Percentiles rank a stretch among this genome's conserved stretches.
phyloP scores from a whole-genome alignment of 805 yeast genomes.

The Wickerhamiella lipophila region DNA sequence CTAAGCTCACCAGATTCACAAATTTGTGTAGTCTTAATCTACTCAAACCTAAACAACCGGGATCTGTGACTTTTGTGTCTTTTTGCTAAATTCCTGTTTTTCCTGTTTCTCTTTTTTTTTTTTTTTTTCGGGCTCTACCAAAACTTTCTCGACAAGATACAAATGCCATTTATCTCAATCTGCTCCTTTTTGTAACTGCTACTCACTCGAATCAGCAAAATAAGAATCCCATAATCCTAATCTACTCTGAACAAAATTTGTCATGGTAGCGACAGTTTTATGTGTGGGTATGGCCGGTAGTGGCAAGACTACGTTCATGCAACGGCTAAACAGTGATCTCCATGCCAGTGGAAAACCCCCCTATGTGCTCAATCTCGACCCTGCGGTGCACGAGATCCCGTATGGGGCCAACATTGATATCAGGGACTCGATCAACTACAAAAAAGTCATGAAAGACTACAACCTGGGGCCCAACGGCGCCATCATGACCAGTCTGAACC shows the following conservation, averaged over 20 bases:
- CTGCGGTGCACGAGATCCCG: constrained; percentile 91
- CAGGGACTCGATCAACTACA: constrained; percentile 88
- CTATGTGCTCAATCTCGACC: constrained; percentile 87
- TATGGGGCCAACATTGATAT: constrained; percentile 91
- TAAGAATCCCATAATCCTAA: no score
- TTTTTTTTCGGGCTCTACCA: no score
- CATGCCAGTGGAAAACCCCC: constrained; percentile 62
- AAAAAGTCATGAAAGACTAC: constrained; percentile 89
- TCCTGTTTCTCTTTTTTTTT: no score
- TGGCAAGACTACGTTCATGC: constrained; percentile 97
- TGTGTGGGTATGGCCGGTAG: constrained; percentile 63
- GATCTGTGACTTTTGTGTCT: no score
- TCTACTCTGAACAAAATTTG: neutral
- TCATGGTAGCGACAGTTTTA: constrained; percentile 28
- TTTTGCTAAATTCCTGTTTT: no score
- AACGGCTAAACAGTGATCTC: constrained; percentile 77
- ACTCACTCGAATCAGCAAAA: no score
- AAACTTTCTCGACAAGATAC: no score
- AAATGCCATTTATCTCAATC: no score
- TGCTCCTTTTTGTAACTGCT: no score
- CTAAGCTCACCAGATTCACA: no score
- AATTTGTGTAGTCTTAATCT: no score
- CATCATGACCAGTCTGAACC: constrained; percentile 83
- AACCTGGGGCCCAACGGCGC: constrained; percentile 97
- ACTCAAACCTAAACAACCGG: no score